Evolutionary conservation across 1,284 basidiomycete genomes (phyloP), one percentile per base, ranked within the genome.

Genomic region (Apiotrichum mycotoxinovorans): DNA sequence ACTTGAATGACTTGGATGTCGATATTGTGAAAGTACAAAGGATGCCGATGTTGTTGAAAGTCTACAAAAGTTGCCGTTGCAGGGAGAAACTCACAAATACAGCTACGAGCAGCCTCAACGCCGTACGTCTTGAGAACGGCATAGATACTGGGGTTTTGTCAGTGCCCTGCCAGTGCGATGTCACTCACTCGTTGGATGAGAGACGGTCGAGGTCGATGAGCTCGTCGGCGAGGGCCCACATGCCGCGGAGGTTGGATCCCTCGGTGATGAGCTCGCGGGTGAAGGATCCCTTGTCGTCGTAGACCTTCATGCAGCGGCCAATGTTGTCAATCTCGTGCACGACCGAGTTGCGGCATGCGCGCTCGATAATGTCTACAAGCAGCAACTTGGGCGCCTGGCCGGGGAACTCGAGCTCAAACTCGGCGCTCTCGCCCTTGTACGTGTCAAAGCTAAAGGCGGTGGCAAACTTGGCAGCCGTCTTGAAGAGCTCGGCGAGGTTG

Each of bases 131-230:
- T 85, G 45, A 98, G 80, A 52, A 95, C 87, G 18, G 94, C 89
- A 69, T 92, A 91, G 57, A 99, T 91, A 71, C n/a, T n/a, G n/a
- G n/a, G n/a, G n/a, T n/a, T n/a, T n/a, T n/a, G n/a, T n/a, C n/a
- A n/a, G n/a, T n/a, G n/a, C n/a, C n/a, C n/a, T n/a, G n/a, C n/a
- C n/a, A n/a, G n/a, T n/a, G n/a, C n/a, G n/a, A n/a, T n/a, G n/a
- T n/a, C n/a, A n/a, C n/a, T n/a, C n/a, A n/a, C n/a, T 98, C 94
- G 79, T 98, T 98, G 26, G 94, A 94, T 69, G 89, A 89, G 57
- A 98, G 85, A 52, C 84, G 83, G 73, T 93, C 83, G 52, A 91
- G 83, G 69, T 95, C 87, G 61, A 98, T 83, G 60, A 95, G 85
- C 55, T 83, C 83, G 64, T 84, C 81, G 20, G 87, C 87, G 70